Evolutionary conservation across 2,329 filamentous ascomycete species (phyloP), one percentile per base, ranked within the genome.

Genomic region (Penicillium fuscoglaucum): DNA sequence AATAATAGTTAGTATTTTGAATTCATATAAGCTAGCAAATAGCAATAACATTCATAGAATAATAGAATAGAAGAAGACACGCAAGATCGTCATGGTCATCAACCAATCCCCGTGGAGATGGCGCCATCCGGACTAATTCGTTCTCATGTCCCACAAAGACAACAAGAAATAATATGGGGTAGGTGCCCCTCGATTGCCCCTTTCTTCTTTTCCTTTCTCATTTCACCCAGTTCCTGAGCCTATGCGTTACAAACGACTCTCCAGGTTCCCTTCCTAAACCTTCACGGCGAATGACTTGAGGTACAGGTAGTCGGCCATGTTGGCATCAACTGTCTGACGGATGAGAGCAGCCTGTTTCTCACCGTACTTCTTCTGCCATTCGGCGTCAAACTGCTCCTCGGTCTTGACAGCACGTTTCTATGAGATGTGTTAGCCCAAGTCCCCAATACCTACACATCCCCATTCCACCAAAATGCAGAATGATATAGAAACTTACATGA

Each of bases 221-320:
- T 19, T 19, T 7, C 43, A 12, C 9, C 7, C 12, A n/a, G 15
- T 37, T 33, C 50, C 9, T 45, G n/a, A 31, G 12, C 24, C 37
- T 6, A 12, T 1, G 13, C 3, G 4, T 24, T 35, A 29, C 44
- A 13, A 26, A 31, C 10, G 10, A 45, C 26, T 29, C n/a, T 6
- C 19, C 39, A 15, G 13, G 17, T 4, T 28, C 5, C n/a, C 37
- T 29, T 19, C 21, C 61, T 70, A 77, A 28, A 78, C 75, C 72
- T 82, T 84, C 72, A 87, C 79, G 61, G 83, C 83, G 71, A 86
- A 88, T 68, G 85, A 82, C 82, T 87, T 87, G 75, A 88, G 68
- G 68, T 87, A 87, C 67, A 86, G 79, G 68, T 87, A 88, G 68
- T 87, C 80, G 57, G 75, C 78, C 69, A 87, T 81, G 68, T 84